Conservation (phyloP, 169 alveolate species). For the Plasmodium fragile region DNA sequence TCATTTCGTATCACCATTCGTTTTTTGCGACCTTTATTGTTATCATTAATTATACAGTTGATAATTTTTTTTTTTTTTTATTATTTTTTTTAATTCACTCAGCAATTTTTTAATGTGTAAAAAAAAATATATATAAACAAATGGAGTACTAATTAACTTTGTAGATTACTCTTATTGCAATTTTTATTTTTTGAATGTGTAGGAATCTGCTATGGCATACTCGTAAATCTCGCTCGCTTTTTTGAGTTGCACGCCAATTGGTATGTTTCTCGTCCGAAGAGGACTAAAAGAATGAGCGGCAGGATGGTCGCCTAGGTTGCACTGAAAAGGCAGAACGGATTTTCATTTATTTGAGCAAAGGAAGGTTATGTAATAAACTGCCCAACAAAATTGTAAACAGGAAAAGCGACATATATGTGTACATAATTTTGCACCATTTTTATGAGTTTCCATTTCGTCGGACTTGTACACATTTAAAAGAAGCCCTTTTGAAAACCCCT, state of each 20-base stretch:
- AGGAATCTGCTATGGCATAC: background rate
- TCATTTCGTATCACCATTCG: background rate
- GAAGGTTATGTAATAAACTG: background rate
- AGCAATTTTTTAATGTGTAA: background rate
- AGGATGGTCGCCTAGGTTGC: background rate
- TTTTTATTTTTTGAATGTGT: background rate
- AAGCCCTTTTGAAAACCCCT: background rate
- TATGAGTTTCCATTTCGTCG: background rate
- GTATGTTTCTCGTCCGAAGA: background rate
- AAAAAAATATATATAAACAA: background rate
- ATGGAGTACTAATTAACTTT: background rate
- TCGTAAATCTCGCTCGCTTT: background rate
- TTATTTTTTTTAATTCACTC: background rate
- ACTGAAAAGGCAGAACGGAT: background rate
- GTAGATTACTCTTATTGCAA: background rate
- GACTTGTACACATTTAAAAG: background rate
- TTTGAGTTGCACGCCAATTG: background rate
- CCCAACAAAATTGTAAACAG: background rate
- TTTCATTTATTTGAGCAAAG: background rate
- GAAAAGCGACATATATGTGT: background rate
- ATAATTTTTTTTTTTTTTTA: no score
- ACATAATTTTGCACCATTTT: background rate
- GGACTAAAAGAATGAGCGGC: background rate
- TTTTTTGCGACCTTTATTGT: background rate
- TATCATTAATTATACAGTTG: background rate